Evolutionary conservation across 225 moss, liverwort and hornwort species (phyloP).

Genomic region (Straminergon stramineum): DNA sequence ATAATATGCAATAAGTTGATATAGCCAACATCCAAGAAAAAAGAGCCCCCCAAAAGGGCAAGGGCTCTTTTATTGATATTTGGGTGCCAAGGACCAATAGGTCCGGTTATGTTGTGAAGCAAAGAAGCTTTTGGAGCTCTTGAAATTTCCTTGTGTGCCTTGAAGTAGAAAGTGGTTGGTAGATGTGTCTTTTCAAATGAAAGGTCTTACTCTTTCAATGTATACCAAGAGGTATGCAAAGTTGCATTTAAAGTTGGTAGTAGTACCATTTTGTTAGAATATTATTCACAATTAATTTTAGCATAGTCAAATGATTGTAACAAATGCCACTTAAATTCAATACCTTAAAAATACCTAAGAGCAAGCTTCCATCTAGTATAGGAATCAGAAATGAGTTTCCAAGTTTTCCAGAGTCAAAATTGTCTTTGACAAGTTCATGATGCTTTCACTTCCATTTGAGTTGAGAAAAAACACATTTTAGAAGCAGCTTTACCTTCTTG

Average conservation of each 20-base stretch:
- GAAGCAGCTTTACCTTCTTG: not conserved
- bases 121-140: not conserved
- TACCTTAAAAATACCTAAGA: not conserved
- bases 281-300: too few species aligned
- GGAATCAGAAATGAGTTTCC: fast-evolving
- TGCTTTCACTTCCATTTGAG: not conserved
- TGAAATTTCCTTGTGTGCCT: not conserved
- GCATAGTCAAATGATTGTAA: not conserved
- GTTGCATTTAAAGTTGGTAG: not conserved
- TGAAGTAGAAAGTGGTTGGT: not conserved
- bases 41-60: not conserved
- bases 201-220: not conserved
- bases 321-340: not conserved
- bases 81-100: not conserved
- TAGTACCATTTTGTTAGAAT: not conserved
- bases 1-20: not conserved
- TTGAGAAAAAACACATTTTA: not conserved
- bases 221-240: not conserved
- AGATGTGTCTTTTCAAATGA: slow-evolving; percentile 1
- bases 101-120: not conserved
- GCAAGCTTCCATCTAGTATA: not conserved
- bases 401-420: not conserved
- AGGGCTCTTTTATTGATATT: not conserved
- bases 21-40: not conserved
- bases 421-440: not conserved